Base-by-base conservation (phyloP, 73 alveolate species). In the Paramecium pentaurelia region DNA sequence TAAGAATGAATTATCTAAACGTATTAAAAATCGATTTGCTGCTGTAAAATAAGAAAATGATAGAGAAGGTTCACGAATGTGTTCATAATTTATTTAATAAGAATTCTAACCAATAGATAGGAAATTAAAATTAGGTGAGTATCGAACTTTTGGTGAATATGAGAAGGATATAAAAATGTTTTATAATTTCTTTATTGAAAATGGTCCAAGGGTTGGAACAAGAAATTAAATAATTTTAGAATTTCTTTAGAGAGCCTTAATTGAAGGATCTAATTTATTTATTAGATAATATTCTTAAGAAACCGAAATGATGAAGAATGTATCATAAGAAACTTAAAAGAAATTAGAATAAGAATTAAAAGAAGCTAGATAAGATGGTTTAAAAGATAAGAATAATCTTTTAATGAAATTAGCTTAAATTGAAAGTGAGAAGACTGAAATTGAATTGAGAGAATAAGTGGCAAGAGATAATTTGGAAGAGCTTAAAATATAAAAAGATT, bases 341-440 rank as follows among this genome's bases (percentile, higher is more conserved):
- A 90, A 95, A 85, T 95, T 95, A 22, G 97, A 97, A 95, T 47
- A 86, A 32, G 95, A 98, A 95, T 71, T 97, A 58, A 88, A 89
- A 75, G 97, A 96, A 86, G 77, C 89, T 27, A 96, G 96, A 91
- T 84, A 94, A 68, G 97, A 95, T 49, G 86, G 92, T 16, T 44
- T 80, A 11, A 20, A 92, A 22, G 98, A 95, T 84, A 80, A 77
- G 47, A 94, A 93, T 28, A 75, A 92, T 18, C 95, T 58, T 71
- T 94, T 91, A 20, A 30, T 88, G 36, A 95, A 94, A 68, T 37
- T 93, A 40, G 87, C 96, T 38, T 54, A 87, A 22, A 84, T 94
- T 10, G 96, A 96, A 89, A 93, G 64, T 71, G 97, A 98, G 71
- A 96, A 95, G 64, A 96, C 98, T 70, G 98, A 97, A 18, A 94